Evolutionary conservation across 2,329 filamentous ascomycete genomes (phyloP), one percentile per base, ranked within the genome.

Genomic region (Elsinoe fawcettii): DNA sequence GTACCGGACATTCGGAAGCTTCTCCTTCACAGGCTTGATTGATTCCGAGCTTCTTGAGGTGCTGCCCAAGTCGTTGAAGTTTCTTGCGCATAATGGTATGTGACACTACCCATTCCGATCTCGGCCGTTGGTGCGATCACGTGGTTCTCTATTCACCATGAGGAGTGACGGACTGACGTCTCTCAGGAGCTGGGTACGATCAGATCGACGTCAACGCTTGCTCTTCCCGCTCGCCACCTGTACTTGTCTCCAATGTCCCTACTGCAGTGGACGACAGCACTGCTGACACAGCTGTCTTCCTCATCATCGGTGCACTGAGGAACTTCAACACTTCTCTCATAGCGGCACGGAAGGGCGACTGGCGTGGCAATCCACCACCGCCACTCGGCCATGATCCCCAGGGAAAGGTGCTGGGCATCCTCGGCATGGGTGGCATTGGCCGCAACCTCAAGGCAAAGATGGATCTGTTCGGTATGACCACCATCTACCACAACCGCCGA

Each of bases 351-450:
- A 74, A 78, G 20, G 83, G 85, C 0, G 73, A 81, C 58, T 95
- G 87, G 86, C 78, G 82, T 55, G 87, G 86, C 3, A 68, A 70
- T 3, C 72, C 74, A 0, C 67, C 71, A 5, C 74, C 77, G 2
- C 77, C 80, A 0, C 77, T 84, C 0, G 89, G 88, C 11, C 86
- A 88, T 66, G 88, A 93, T 66, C 88, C 88, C 1, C 78, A 87
- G 69, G 87, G 86, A 34, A 93, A 92, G 70, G 75, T 84, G 1
- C 77, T 95, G 4, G 89, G 89, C 0, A 90, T 95, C 59, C 70
- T 95, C 39, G 89, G 89, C 5, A 92, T 93, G 88, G 89, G 89
- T 18, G 88, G 89, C 2, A 93, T 95, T 60, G 89, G 90, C 0
- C 77, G 85, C 34, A 89, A 90, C 66, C 71, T 93, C 64, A 88